A percentile compares a stretch with the other conserved stretches of the same genome.
Conservation (phyloP, 495 filamentous ascomycete genomes). For the Xylaria telfairii region DNA sequence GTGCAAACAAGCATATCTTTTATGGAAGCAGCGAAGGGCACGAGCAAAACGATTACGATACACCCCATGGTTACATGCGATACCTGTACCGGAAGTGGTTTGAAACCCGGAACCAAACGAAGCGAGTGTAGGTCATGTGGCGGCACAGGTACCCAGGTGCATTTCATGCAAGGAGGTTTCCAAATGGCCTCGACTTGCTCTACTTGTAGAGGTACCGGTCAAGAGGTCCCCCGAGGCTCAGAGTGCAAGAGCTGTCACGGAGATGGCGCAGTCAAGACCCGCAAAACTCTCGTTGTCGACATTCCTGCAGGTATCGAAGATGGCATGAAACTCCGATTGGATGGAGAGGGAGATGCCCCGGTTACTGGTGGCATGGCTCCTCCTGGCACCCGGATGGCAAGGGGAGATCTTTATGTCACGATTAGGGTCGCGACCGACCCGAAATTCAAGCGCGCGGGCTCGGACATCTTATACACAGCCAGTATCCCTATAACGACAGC, state of each 20-base stretch:
- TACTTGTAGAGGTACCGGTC: slow-evolving; percentile 76
- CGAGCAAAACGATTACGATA: slow-evolving; percentile 76
- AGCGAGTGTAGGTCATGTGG: slow-evolving; percentile 78
- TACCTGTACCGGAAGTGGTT: slow-evolving; percentile 79
- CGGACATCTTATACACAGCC: slow-evolving; percentile 91
- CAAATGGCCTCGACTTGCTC: slow-evolving; percentile 92
- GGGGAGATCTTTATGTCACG: slow-evolving; percentile 86
- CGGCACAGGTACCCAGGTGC: slow-evolving; percentile 84
- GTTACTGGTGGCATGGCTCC: slow-evolving; percentile 68
- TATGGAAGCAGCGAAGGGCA: slow-evolving; percentile 94
- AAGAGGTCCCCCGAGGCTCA: slow-evolving; percentile 72
- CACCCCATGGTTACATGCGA: slow-evolving; percentile 77
- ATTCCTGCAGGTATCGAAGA: slow-evolving; percentile 95
- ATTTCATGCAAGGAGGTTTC: slow-evolving; percentile 90
- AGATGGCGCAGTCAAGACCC: slow-evolving; percentile 76
- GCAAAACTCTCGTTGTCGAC: slow-evolving; percentile 81
- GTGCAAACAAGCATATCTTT: slow-evolving; percentile 91
- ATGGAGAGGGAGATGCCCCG: slow-evolving; percentile 85
- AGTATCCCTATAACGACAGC: slow-evolving; percentile 92
- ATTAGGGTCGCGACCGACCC: slow-evolving; percentile 83
- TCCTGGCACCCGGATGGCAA: slow-evolving; percentile 62
- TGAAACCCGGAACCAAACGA: slow-evolving; percentile 80
- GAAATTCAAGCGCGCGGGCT: slow-evolving; percentile 82
- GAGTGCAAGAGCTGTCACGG: slow-evolving; percentile 82
- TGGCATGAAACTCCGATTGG: slow-evolving; percentile 85